Conservation (phyloP, 2,329 filamentous ascomycete genomes). For the Nigrospora oryzae region DNA sequence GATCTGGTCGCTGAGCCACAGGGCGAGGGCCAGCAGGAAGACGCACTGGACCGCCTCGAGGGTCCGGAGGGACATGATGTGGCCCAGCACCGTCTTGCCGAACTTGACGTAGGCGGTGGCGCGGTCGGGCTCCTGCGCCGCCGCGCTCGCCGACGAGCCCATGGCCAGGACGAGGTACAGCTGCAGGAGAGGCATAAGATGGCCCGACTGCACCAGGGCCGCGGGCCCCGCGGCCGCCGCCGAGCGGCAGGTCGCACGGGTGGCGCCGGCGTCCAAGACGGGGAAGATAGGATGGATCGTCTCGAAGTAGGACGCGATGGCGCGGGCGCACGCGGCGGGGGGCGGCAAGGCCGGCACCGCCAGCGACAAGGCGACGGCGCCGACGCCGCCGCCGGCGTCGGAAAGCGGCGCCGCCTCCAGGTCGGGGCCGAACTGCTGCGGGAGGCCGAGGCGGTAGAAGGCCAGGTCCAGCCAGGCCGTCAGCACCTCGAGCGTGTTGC, state of each 20-base stretch:
- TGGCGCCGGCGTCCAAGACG: not conserved
- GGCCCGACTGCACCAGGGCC: not conserved
- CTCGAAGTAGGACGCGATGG: conserved; percentile 1
- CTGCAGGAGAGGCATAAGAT: not conserved
- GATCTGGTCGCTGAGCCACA: conserved; percentile 3
- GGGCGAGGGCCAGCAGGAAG: conserved; percentile 3
- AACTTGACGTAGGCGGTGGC: not conserved
- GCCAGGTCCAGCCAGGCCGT: conserved; percentile 5
- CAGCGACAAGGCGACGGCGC: not conserved
- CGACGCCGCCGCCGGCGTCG: not conserved
- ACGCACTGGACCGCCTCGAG: conserved; percentile 3
- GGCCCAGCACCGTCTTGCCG: conserved; percentile 3
- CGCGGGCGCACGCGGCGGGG: not conserved
- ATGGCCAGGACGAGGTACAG: not conserved
- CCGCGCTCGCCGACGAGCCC: not conserved
- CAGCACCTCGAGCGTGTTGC: conserved; percentile 3
- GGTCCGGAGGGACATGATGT: conserved; percentile 1
- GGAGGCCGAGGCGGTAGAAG: conserved; percentile 2
- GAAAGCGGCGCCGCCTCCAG: not conserved
- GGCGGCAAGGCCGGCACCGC: not conserved
- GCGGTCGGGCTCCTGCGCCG: not conserved
- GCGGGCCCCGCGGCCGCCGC: not conserved
- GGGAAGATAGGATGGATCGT: conserved; percentile 4
- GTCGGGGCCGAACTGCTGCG: not conserved
- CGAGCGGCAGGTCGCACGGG: not conserved